phyloP scores from a whole-genome alignment of 2,329 filamentous ascomycete species.

The Didymella exigua region DNA sequence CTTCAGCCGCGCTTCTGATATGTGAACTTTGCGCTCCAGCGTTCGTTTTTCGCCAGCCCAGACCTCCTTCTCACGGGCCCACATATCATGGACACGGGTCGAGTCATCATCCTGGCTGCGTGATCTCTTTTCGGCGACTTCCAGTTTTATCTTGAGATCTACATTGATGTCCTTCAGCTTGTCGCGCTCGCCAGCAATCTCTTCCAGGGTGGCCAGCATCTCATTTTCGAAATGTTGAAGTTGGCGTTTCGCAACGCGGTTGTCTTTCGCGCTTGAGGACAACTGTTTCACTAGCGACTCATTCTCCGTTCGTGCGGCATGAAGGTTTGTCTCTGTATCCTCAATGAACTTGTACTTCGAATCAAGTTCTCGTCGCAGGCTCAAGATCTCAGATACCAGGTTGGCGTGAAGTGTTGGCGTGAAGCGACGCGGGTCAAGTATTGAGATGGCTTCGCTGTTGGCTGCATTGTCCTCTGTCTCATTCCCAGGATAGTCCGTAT shows the following conservation, averaged over 20 bases:
- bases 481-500: neutral
- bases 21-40: slow-evolving; percentile 82
- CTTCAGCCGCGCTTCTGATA: slow-evolving; percentile 87
- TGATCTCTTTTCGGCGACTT: slow-evolving; percentile 76
- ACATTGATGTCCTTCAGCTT: slow-evolving; percentile 73
- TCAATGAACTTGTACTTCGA: slow-evolving; percentile 88
- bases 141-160: slow-evolving; percentile 79
- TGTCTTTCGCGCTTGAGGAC: slow-evolving; percentile 72
- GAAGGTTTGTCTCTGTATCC: slow-evolving; percentile 75
- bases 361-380: slow-evolving; percentile 85
- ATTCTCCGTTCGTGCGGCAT: slow-evolving; percentile 73
- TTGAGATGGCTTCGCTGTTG: slow-evolving; percentile 71
- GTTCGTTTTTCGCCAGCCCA: slow-evolving; percentile 86
- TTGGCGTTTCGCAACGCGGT: slow-evolving; percentile 80
- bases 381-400: slow-evolving; percentile 90
- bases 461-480: slow-evolving; percentile 53
- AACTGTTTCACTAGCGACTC: slow-evolving; percentile 70
- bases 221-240: slow-evolving; percentile 86
- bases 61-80: slow-evolving; percentile 79
- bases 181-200: slow-evolving; percentile 84
- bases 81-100: slow-evolving; percentile 76
- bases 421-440: slow-evolving; percentile 87
- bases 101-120: slow-evolving; percentile 83
- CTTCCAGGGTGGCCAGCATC: slow-evolving; percentile 81
- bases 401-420: slow-evolving; percentile 95